Evolutionary conservation across 768 basidiomycete genomes (phyloP).

Genomic region (Tephrocybe sp.): DNA sequence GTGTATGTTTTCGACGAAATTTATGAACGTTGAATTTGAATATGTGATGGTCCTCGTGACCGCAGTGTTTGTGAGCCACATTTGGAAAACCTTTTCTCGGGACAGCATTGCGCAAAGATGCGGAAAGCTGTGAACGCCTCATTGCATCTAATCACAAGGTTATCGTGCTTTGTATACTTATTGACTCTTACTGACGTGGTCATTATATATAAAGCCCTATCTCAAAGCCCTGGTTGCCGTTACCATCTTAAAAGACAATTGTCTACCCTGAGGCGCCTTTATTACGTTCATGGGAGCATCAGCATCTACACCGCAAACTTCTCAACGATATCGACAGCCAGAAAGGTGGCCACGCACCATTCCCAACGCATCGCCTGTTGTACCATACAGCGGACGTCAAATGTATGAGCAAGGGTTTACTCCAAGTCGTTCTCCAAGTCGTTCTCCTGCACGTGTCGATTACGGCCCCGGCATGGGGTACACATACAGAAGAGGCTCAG

Average conservation of each 20-base stretch:
- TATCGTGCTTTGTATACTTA: neutral
- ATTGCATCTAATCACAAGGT: slow-evolving; percentile 4
- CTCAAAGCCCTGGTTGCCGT: neutral
- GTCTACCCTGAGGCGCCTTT: no score
- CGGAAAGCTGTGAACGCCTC: slow-evolving; percentile 6
- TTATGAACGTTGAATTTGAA: no score
- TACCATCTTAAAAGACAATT: no score
- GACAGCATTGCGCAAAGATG: slow-evolving; percentile 4
- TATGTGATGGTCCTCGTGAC: neutral
- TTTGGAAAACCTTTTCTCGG: neutral
- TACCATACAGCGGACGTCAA: neutral
- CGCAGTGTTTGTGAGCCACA: neutral
- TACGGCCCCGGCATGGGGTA: neutral
- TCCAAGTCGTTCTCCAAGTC: neutral
- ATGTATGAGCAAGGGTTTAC: neutral
- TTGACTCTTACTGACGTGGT: neutral
- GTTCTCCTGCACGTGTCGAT: neutral
- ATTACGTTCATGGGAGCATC: neutral
- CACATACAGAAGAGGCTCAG: neutral
- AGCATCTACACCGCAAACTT: neutral
- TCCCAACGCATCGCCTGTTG: neutral
- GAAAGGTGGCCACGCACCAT: no score
- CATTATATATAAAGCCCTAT: neutral
- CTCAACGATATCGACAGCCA: neutral
- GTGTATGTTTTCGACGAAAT: neutral